Evolutionary conservation across 495 filamentous ascomycete genomes (phyloP), one percentile per base, ranked within the genome.

Genomic region (Xylaria acuta): DNA sequence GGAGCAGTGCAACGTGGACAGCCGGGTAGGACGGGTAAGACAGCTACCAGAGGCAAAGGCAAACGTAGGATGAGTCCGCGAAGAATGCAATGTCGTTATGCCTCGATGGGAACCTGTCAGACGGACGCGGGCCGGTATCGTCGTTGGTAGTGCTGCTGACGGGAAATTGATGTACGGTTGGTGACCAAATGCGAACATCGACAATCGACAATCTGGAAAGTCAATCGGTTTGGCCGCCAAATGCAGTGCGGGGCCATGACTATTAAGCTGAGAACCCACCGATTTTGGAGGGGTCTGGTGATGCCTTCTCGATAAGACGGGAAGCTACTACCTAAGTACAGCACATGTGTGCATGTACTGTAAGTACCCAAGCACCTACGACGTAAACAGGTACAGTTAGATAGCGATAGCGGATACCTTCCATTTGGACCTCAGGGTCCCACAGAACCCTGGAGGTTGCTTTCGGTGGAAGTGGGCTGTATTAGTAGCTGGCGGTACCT

Each of bases 161-260:
- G 63, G 30, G 41, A 34, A 49, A 65, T 12, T 45, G 41, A 45
- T 43, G 63, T 40, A 16, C 36, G 36, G 36, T 22, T 7, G 41
- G 62, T 20, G 22, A 27, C 16, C 12, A 34, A 20, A 43, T 30
- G 63, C n/a, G 41, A 49, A 49, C 30, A 56, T 56, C 1, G 27
- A 8, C 53, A 18, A 27, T 65, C 25, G 8, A 38, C n/a, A n/a
- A n/a, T n/a, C n/a, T n/a, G n/a, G n/a, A 20, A 38, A 36, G 47
- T 53, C 41, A 3, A 22, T 34, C 8, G 45, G 25, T 34, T 34
- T 8, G 12, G 22, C 60, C 38, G 14, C 60, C 60, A 43, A 64
- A 64, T 43, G 62, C 27, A 64, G 45, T 66, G 64, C 64, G 64
- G 64, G 64, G 64, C 62, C 41, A 56, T 64, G 62, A 64, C 38